Evolutionary conservation across 768 basidiomycete genomes (phyloP), one percentile per base, ranked within the genome.

Genomic region (Arthromyces matolae): DNA sequence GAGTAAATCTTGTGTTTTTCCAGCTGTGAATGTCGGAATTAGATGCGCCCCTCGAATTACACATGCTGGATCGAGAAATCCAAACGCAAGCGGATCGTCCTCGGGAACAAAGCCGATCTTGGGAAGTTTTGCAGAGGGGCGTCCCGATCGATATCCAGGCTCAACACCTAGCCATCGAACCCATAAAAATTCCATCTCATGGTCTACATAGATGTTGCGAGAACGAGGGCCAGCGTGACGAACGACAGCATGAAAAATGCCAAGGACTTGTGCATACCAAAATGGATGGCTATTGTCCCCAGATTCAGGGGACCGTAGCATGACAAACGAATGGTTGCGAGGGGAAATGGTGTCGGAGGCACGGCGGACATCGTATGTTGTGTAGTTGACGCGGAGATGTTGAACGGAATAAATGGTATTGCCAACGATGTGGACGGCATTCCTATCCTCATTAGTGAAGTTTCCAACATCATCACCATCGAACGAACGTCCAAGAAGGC

Each of bases 341-440:
- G 69, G 65, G 36, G 76, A 75, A 44, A 78, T 56, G 0, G 58
- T 52, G 45, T 80, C 76, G 48, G 75, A 70, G 4, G 54, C 52
- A 1, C 68, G 64, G 2, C 67, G 64, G 10, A 73, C 40, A 49
- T 79, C 70, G 50, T 78, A 79, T 0, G 71, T 71, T 0, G 73
- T 75, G 42, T 70, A 75, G 52, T 75, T 67, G 45, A 76, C 45
- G 0, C 60, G 63, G 8, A 70, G 16, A n/a, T 53, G 52, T 22
- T 57, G 57, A 16, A 64, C 60, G 5, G 13, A 32, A 42, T 59
- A 73, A 22, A 70, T 57, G 38, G 20, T 53, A 57, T 63, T 62
- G 38, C 51, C 39, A 3, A 36, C 36, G 35, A 65, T 47, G 3
- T 20, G 27, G 8, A 63, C 22, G 6, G 47, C 29, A 29, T 62